These are phyloP conservation scores for Saccharomycopsis sp. DNA, from an alignment of 805 yeast genomes.

Conservation along the genomic window DNA sequence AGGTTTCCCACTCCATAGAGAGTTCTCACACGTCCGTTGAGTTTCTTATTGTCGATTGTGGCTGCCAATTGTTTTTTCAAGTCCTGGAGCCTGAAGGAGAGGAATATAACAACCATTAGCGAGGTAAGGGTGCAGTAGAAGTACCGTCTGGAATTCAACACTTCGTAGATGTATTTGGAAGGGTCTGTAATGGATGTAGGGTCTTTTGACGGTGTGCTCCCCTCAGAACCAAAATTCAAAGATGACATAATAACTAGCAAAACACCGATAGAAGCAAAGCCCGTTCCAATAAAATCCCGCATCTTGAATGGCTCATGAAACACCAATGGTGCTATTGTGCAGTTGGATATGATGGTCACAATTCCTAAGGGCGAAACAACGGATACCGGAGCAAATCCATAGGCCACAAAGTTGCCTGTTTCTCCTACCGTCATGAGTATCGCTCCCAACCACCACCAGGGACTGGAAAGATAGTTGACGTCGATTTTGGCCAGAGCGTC, in stretches of 20 bases:
- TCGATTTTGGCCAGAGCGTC: background rate
- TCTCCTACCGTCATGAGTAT: slow-evolving; percentile 39
- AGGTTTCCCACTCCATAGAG: slow-evolving; percentile 29
- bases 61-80: background rate
- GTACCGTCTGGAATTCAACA: slow-evolving; percentile 26
- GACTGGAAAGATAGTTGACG: slow-evolving; percentile 19
- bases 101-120: slow-evolving; percentile 14
- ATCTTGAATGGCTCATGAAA: slow-evolving; percentile 34
- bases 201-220: slow-evolving; percentile 3
- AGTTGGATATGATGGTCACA: slow-evolving; percentile 40
- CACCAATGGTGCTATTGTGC: slow-evolving; percentile 41
- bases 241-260: slow-evolving; percentile 35
- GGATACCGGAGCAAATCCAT: slow-evolving; percentile 42
- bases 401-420: slow-evolving; percentile 40
- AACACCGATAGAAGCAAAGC: slow-evolving; percentile 37
- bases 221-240: slow-evolving; percentile 21
- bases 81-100: slow-evolving; percentile 19
- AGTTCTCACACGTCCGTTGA: slow-evolving; percentile 2
- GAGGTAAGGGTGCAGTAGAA: slow-evolving; percentile 27
- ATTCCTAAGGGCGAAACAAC: slow-evolving; percentile 45
- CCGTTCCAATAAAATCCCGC: slow-evolving; percentile 35
- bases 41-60: background rate
- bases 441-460: slow-evolving; percentile 38
- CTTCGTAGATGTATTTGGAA: slow-evolving; percentile 24
- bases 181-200: slow-evolving; percentile 25